Base-by-base conservation (phyloP, 23 red algal species). In the Gracilariopsis chorda region DNA sequence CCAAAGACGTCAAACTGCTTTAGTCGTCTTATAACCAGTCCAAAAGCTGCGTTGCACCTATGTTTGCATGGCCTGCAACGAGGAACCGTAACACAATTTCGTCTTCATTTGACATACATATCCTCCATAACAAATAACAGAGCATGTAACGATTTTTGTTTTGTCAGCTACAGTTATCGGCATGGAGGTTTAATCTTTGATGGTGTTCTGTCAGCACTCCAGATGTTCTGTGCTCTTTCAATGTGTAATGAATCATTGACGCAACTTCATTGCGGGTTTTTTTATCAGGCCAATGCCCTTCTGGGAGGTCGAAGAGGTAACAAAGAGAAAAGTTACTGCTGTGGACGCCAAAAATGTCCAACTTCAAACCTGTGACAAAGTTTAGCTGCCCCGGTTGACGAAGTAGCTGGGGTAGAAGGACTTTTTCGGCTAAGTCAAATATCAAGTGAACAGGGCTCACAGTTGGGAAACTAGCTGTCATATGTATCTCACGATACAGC, bases 401-500 rank as follows among this genome's bases (percentile, higher is more conserved):
- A 17, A 83, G 35, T 4, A 83, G 58, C 5, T 48, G 79, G 39
- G 79, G 79, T 14, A 83, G 79, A 40, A 83, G 37, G 8, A 86
- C 81, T 24, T 86, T 70, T 42, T 86, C 81, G 7, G 81, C 81
- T 29, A 86, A 86, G 57, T 86, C 59, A 55, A 86, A 86, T 52
- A 70, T 32, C 41, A 86, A 16, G 44, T 86, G 61, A 47, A 69
- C 44, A 19, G 46, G 60, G 5, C 29, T 4, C 7, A 5, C 4
- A 12, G 60, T 37, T 7, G 60, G 19, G 2, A 7, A 28, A 35
- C 19, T 65, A 11, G 34, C 27, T 4, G 29, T 17, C 30, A 27
- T 25, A n/a, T 19, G 5, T n/a, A 59, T 4, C 5, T 27, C 29
- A 27, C n/a, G 7, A 27, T 61, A 61, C 56, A 13, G 9, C 39